These are phyloP conservation scores for Russula lepida DNA, from an alignment of 768 basidiomycete species.

Conservation along the genomic window DNA sequence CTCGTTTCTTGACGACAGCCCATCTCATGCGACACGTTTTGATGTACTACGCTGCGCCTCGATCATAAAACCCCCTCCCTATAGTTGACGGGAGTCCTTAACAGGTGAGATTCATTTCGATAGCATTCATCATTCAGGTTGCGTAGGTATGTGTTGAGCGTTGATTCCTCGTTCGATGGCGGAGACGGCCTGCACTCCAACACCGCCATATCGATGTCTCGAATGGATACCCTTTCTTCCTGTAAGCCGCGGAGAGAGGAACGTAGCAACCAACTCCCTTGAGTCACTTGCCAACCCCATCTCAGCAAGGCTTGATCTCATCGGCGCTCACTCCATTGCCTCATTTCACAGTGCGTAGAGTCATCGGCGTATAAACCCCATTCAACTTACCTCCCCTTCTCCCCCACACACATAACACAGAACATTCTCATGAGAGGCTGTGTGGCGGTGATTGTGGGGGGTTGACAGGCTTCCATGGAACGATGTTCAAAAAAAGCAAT, in stretches of 20 bases:
- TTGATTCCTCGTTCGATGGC: background rate
- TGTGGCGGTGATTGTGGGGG: constrained; percentile 72
- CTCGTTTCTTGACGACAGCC: constrained; percentile 56
- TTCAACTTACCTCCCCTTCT: background rate
- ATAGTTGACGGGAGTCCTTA: constrained; percentile 18
- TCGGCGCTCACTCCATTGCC: constrained; percentile 59
- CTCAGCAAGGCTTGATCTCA: constrained; percentile 77
- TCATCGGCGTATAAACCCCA: background rate
- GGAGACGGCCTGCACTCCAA: background rate
- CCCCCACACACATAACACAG: constrained; percentile 29
- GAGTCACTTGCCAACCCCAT: constrained; percentile 86
- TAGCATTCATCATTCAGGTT: constrained; percentile 54
- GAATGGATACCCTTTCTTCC: constrained; percentile 18
- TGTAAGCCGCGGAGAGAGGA: background rate
- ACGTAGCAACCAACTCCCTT: constrained; percentile 65
- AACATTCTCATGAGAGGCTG: constrained; percentile 83
- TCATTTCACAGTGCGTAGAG: constrained; percentile 51
- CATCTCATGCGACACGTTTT: constrained; percentile 57
- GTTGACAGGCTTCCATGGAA: constrained; percentile 74
- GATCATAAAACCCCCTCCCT: background rate
- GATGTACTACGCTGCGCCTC: constrained; percentile 34
- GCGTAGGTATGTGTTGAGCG: constrained; percentile 43
- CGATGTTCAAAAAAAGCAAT: constrained; percentile 58
- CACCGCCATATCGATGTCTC: constrained; percentile 9
- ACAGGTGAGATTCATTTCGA: constrained; percentile 71